These are phyloP conservation scores for Podosphaera xanthii DNA, from an alignment of 2,329 filamentous ascomycete genomes.

Conservation along the genomic window DNA sequence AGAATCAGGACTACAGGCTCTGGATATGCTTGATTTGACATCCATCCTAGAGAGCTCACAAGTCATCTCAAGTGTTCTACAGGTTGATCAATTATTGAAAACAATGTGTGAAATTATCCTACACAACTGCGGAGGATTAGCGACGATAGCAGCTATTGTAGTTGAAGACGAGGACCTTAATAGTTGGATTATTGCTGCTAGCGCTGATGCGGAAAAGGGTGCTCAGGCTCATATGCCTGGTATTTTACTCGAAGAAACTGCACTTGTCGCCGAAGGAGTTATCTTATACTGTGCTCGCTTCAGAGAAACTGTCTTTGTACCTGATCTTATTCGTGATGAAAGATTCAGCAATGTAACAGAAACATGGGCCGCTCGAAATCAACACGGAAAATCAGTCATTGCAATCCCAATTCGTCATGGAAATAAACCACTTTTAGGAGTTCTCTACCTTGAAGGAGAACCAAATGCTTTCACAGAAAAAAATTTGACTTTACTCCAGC, in stretches of 20 bases:
- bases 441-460: constrained; percentile 53
- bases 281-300: constrained; percentile 58
- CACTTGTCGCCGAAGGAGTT: constrained; percentile 52
- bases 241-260: constrained; percentile 39
- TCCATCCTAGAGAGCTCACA: constrained; percentile 61
- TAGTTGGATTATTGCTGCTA: constrained; percentile 49
- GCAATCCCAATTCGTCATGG: constrained; percentile 61
- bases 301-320: constrained; percentile 50
- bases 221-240: constrained; percentile 43
- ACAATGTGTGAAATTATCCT: constrained; percentile 68
- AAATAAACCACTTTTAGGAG: constrained; percentile 44
- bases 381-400: constrained; percentile 50
- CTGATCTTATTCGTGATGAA: constrained; percentile 52
- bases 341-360: constrained; percentile 55
- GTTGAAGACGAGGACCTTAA: constrained; percentile 38
- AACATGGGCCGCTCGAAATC: constrained; percentile 43
- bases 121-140: constrained; percentile 49
- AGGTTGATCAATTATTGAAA: constrained; percentile 51
- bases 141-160: constrained; percentile 49
- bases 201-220: constrained; percentile 46
- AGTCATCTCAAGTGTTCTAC: constrained; percentile 55
- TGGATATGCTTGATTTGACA: constrained; percentile 66
- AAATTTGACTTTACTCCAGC: constrained; percentile 39
- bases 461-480: constrained; percentile 58
- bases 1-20: constrained; percentile 41